These are phyloP conservation scores for Cordyceps fumosorosea DNA, from an alignment of 2,329 filamentous ascomycete genomes.

Conservation along the genomic window DNA sequence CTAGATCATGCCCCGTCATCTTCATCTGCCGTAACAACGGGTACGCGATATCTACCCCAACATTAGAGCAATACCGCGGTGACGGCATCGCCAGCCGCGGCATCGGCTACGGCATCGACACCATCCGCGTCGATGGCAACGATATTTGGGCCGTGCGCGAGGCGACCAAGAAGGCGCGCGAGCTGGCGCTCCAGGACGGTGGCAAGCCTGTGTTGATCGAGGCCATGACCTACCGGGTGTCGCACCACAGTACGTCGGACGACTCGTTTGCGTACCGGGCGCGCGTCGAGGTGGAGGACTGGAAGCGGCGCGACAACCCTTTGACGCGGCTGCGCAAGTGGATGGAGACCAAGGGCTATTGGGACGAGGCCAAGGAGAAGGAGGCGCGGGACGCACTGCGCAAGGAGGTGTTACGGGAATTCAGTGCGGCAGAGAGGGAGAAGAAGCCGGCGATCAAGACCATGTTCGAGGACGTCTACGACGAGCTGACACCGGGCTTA, in stretches of 20 bases:
- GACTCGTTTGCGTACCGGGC: constrained; percentile 96
- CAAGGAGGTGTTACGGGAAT: constrained; percentile 75
- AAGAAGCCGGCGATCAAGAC: constrained; percentile 66
- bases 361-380: constrained; percentile 80
- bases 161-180: constrained; percentile 69
- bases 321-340: constrained; percentile 82
- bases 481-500: constrained; percentile 74
- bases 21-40: constrained; percentile 94
- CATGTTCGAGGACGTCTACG: constrained; percentile 87
- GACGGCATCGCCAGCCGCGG: constrained; percentile 85
- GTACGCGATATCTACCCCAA: constrained; percentile 85
- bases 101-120: constrained; percentile 89
- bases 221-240: constrained; percentile 97
- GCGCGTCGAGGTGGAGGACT: constrained; percentile 88
- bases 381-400: constrained; percentile 58
- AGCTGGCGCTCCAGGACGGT: constrained; percentile 72
- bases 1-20: constrained; percentile 76
- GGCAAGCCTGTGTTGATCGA: constrained; percentile 82
- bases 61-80: constrained; percentile 82
- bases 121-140: constrained; percentile 88
- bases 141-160: constrained; percentile 85
- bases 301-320: constrained; percentile 86
- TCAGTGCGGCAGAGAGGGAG: constrained; percentile 73
- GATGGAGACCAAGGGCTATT: constrained; percentile 75
- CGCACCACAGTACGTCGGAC: constrained; percentile 93